phyloP scores from a whole-genome alignment of 192 early-diverging fungal species.

The Mortierella claussenii region DNA sequence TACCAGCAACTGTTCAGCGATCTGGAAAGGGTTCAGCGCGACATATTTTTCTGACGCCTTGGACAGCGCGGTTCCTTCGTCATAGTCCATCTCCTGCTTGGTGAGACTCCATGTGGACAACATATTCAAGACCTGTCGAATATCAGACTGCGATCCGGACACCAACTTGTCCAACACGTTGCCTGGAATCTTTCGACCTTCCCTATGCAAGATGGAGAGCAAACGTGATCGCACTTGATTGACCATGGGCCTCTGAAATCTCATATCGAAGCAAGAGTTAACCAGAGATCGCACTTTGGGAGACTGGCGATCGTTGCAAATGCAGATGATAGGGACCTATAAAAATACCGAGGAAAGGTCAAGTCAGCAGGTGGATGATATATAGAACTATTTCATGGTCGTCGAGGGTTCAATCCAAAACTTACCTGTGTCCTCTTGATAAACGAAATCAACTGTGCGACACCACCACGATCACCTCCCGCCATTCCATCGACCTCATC shows the following conservation, averaged over 20 bases:
- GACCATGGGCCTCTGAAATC: constrained; percentile 80
- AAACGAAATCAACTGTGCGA: constrained; percentile 84
- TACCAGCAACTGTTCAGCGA: constrained; percentile 70
- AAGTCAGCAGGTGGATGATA: too few relatives aligned
- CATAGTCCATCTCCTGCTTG: constrained; percentile 74
- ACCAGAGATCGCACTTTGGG: constrained; percentile 87
- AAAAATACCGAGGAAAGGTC: not conserved
- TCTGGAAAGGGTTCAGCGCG: constrained; percentile 76
- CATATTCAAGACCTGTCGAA: constrained; percentile 96
- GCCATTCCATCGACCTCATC: constrained; percentile 99
- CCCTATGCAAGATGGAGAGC: constrained; percentile 74
- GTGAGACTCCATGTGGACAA: constrained; percentile 90
- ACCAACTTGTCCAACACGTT: constrained; percentile 89
- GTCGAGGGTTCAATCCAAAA: too few relatives aligned
- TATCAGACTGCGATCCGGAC: constrained; percentile 83
- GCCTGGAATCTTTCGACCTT: constrained; percentile 76
- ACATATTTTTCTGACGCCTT: constrained; percentile 55
- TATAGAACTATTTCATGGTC: too few relatives aligned
- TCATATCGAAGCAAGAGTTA: constrained; percentile 84
- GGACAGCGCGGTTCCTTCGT: constrained; percentile 81
- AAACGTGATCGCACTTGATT: constrained; percentile 80
- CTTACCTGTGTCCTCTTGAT: constrained; percentile 80
- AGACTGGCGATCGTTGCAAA: constrained; percentile 94
- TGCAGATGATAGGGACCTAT: constrained; percentile 96
- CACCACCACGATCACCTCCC: constrained; percentile 94